Conservation (phyloP, 768 basidiomycete genomes). For the Suillus fuscotomentosus region DNA sequence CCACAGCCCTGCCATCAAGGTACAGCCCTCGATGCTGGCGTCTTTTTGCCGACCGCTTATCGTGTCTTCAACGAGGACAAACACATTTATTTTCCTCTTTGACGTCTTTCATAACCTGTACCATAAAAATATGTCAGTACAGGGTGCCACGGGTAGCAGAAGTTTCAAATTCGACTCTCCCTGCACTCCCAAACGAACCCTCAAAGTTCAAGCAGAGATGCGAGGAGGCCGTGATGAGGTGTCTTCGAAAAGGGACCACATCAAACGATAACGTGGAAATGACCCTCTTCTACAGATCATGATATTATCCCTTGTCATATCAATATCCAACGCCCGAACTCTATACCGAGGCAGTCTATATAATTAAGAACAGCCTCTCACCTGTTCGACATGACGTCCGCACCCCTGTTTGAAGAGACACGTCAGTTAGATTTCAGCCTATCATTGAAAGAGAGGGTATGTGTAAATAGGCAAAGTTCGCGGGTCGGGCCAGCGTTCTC, state of each 20-base stretch:
- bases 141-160: constrained; percentile 23
- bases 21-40: constrained; percentile 12
- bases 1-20: constrained; percentile 4
- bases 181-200: constrained; percentile 21
- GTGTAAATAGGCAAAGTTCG: constrained; percentile 13
- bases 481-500: constrained; percentile 1
- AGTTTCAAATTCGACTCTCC: constrained; percentile 24
- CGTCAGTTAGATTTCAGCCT: constrained; percentile 8
- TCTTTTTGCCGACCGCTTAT: constrained; percentile 16
- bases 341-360: constrained; percentile 11
- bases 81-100: constrained; percentile 49
- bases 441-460: background rate
- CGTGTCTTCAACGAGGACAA: constrained; percentile 32
- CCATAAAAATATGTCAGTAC: constrained; percentile 20
- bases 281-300: background rate
- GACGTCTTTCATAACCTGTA: constrained; percentile 48
- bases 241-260: constrained; percentile 34
- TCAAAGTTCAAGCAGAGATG: constrained; percentile 12
- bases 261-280: constrained; percentile 32
- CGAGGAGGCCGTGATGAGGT: constrained; percentile 27
- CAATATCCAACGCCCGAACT: constrained; percentile 16
- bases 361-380: constrained; percentile 34
- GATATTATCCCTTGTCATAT: background rate
- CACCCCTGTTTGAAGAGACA: constrained; percentile 53
- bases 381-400: constrained; percentile 62